Conservation (phyloP, 768 basidiomycete genomes). For the Naematelia aurantialba region DNA sequence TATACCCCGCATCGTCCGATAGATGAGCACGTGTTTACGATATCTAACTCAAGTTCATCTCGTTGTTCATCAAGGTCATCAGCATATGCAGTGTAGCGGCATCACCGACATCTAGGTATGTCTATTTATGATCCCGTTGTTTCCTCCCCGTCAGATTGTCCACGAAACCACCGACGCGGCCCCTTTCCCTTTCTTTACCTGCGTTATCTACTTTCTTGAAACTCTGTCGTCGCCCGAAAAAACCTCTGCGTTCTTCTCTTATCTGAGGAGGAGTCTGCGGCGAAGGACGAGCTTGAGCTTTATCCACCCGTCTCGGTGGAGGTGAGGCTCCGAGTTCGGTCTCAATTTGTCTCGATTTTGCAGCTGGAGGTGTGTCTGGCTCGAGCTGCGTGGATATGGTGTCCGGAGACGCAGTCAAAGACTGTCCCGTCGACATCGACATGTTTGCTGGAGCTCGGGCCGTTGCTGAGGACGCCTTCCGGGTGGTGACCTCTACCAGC, state of each 20-base stretch:
- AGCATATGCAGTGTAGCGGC: neutral
- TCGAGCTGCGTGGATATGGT: neutral
- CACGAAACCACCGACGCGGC: conserved; percentile 2
- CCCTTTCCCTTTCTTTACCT: conserved; percentile 3
- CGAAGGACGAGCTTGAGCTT: neutral
- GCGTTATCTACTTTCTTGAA: conserved; percentile 4
- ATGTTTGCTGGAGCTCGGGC: neutral
- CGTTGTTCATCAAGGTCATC: no score
- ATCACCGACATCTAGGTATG: neutral
- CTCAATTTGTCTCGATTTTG: neutral
- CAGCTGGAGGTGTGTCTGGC: neutral
- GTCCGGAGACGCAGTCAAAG: neutral
- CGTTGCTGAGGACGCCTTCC: neutral
- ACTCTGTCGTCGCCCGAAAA: conserved; percentile 10
- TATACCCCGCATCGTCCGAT: neutral
- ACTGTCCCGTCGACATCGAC: neutral
- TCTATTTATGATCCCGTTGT: neutral
- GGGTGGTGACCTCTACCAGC: conserved; percentile 14
- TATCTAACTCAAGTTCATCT: no score
- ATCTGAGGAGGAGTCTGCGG: conserved; percentile 4
- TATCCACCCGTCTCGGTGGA: no score
- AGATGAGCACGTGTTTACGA: no score
- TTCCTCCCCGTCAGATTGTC: conserved; percentile 6
- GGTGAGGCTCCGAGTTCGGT: no score
- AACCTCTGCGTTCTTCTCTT: conserved; percentile 4